Evolutionary conservation across 2,329 filamentous ascomycete species (phyloP).

Genomic region (Fusarium pseudograminearum): DNA sequence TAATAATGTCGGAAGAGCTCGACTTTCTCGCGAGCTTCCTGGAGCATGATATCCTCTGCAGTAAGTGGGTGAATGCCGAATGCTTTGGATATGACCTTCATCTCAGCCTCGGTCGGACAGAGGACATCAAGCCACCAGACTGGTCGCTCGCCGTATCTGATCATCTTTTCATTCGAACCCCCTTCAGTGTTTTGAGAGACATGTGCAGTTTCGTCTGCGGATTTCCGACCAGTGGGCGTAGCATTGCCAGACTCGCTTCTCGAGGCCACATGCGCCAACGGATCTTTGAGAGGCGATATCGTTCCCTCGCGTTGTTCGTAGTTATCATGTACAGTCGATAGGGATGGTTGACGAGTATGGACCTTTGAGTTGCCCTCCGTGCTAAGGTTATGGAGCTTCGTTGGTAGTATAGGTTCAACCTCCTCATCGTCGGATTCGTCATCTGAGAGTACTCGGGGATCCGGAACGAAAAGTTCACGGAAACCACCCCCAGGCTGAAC

Average conservation of each 20-base stretch:
- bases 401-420: conserved; percentile 52
- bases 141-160: conserved; percentile 81
- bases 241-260: conserved; percentile 58
- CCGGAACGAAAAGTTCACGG: conserved; percentile 88
- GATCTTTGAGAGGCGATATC: conserved; percentile 49
- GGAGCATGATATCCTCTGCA: conserved; percentile 95
- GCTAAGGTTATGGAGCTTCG: conserved; percentile 43
- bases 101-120: conserved; percentile 91
- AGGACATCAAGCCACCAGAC: conserved; percentile 98
- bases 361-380: conserved; percentile 57
- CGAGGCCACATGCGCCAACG: conserved; percentile 49
- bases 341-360: conserved; percentile 61
- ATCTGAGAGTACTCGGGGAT: conserved; percentile 80
- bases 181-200: conserved; percentile 33
- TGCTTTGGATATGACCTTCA: conserved; percentile 91
- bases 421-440: conserved; percentile 77
- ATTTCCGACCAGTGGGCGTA: conserved; percentile 61
- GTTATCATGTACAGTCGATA: conserved; percentile 49
- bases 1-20: conserved; percentile 98
- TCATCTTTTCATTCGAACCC: conserved; percentile 55
- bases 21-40: conserved; percentile 97
- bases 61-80: conserved; percentile 97
- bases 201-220: conserved; percentile 48
- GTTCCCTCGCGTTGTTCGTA: conserved; percentile 40
- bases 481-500: conserved; percentile 88